Evolutionary conservation across 148 eudicot species (phyloP), one percentile per base, ranked within the genome.

Genomic region (Linanthus parryae): DNA sequence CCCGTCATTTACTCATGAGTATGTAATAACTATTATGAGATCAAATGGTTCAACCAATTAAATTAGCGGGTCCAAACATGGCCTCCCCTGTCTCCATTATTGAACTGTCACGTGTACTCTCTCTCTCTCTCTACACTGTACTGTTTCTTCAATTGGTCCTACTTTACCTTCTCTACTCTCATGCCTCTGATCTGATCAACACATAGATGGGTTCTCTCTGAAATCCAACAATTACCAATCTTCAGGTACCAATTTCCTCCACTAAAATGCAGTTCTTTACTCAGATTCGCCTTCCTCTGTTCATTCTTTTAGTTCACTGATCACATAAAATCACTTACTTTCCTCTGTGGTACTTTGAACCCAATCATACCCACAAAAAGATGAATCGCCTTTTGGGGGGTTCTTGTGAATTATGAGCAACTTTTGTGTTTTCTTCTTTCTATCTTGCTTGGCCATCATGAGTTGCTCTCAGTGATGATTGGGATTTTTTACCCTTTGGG

Each of bases 1-100:
- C n/a, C n/a, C n/a, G n/a, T n/a, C n/a, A n/a, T n/a, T n/a, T n/a
- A n/a, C n/a, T n/a, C n/a, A n/a, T n/a, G n/a, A n/a, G n/a, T n/a
- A n/a, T n/a, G n/a, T n/a, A n/a, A n/a, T n/a, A n/a, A n/a, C n/a
- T n/a, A n/a, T n/a, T n/a, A n/a, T n/a, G n/a, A n/a, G n/a, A n/a
- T n/a, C n/a, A n/a, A n/a, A n/a, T n/a, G n/a, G n/a, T n/a, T n/a
- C n/a, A n/a, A n/a, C n/a, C n/a, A n/a, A n/a, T 43, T 49, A 52
- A 46, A 52, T 35, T 7, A 7, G 8, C 18, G 60, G 73, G 71
- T 34, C 79, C 79, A 69, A 63, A 41, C 56, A 25, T 53, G 64
- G 19, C 59, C 50, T 35, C n/a, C 33, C 24, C 12, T 19, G 11
- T 48, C 62, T 63, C 66, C 52, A 64, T 69, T 60, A 73, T 68